Evolutionary conservation across 176 grass and related monocot species (phyloP).

Genomic region (barley (Hordeum vulgare)): MorexV3_pseudomolecules_assembly NC_058522.1:520228265-520228764

Average conservation of each 20-base stretch:
- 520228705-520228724: not conserved
- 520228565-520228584: conserved; percentile 46
- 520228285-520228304: conserved; percentile 13
- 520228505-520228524: not conserved
- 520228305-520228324: conserved; percentile 23
- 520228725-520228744: conserved; percentile 1
- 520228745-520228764: not conserved
- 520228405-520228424: conserved; percentile 36
- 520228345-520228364: conserved; percentile 41
- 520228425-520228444: conserved; percentile 39
- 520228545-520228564: conserved; percentile 58
- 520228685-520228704: conserved; percentile 11
- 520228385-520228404: conserved; percentile 43
- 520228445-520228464: conserved; percentile 38
- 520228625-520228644: conserved; percentile 45
- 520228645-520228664: conserved; percentile 54
- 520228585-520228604: conserved; percentile 45
- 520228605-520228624: conserved; percentile 51
- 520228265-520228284: conserved; percentile 19
- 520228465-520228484: not conserved
- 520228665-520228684: conserved; percentile 34
- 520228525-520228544: conserved; percentile 30
- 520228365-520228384: conserved; percentile 44
- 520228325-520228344: conserved; percentile 40
- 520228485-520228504: not conserved